Conservation (phyloP, 1,284 basidiomycete species). For the Peniophora sp. region DNA sequence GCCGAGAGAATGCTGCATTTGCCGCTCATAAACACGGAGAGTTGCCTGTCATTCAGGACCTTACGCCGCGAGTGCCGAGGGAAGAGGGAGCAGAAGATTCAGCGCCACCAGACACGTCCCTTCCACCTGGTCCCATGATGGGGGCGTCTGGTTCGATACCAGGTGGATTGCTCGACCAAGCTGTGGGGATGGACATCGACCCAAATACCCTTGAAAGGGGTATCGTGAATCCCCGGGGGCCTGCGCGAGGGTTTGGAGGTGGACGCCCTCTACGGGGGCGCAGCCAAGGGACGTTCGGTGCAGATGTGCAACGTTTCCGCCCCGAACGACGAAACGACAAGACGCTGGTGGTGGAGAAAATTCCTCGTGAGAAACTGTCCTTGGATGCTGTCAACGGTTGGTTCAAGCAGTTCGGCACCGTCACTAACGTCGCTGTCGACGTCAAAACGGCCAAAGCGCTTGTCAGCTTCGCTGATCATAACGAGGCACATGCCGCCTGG, state of each 20-base stretch:
- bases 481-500: slow-evolving; percentile 85
- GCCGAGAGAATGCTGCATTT: slow-evolving; percentile 36
- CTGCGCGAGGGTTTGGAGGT: slow-evolving; percentile 22
- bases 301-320: slow-evolving; percentile 57
- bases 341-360: slow-evolving; percentile 91
- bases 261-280: slow-evolving; percentile 29
- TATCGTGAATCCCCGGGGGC: slow-evolving; percentile 9
- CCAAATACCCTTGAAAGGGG: slow-evolving; percentile 10
- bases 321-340: slow-evolving; percentile 66
- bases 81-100: slow-evolving; percentile 13
- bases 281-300: slow-evolving; percentile 44
- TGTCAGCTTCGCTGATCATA: slow-evolving; percentile 82
- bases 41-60: slow-evolving; percentile 70
- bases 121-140: not conserved
- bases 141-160: not conserved
- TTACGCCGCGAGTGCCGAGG: slow-evolving; percentile 46
- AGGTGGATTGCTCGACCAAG: no score
- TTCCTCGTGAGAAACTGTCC: slow-evolving; percentile 77
- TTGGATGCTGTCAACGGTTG: slow-evolving; percentile 78
- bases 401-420: slow-evolving; percentile 90
- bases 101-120: slow-evolving; percentile 4
- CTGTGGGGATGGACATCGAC: slow-evolving; percentile 12
- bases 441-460: slow-evolving; percentile 67
- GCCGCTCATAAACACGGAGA: slow-evolving; percentile 39
- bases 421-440: slow-evolving; percentile 91